Evolutionary conservation across 1,139 yeast genomes (phyloP).

Genomic region (Geotrichum siamense): DNA sequence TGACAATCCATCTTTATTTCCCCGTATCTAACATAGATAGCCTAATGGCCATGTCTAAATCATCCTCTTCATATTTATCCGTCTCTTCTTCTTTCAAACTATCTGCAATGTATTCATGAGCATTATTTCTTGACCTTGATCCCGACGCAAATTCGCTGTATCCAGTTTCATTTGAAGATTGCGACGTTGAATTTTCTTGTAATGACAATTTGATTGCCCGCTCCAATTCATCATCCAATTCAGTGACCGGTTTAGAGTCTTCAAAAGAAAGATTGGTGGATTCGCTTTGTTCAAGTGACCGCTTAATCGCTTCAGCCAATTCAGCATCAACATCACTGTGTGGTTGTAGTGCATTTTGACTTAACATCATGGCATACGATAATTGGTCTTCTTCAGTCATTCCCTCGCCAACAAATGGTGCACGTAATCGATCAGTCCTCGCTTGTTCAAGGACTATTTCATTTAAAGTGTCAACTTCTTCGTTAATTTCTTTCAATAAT

Average conservation of each 20-base stretch:
- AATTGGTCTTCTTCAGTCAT: constrained; percentile 41
- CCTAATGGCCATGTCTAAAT: constrained; percentile 17
- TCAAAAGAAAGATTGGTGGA: not conserved
- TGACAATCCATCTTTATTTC: too few relatives aligned
- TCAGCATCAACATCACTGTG: constrained; percentile 23
- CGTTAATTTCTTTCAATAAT: constrained; percentile 30
- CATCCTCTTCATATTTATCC: constrained; percentile 17
- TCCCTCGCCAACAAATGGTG: constrained; percentile 32
- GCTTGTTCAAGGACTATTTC: constrained; percentile 21
- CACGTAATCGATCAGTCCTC: constrained; percentile 23
- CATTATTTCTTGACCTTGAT: constrained; percentile 1
- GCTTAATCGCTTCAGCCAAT: constrained; percentile 23
- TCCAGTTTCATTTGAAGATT: constrained; percentile 7
- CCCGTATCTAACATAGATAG: constrained; percentile 12
- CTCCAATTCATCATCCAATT: constrained; percentile 11
- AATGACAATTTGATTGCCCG: constrained; percentile 21
- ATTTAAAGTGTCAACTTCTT: constrained; percentile 29
- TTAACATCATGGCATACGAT: constrained; percentile 39
- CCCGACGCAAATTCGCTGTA: constrained; percentile 9
- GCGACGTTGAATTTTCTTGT: constrained; percentile 10
- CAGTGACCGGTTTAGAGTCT: constrained; percentile 1
- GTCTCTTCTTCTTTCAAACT: constrained; percentile 3
- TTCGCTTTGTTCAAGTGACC: constrained; percentile 20
- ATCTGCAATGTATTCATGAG: not conserved
- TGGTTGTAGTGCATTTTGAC: constrained; percentile 21